Evolutionary conservation across 1,284 basidiomycete species (phyloP).

Genomic region (Termitomyces sp.): DNA sequence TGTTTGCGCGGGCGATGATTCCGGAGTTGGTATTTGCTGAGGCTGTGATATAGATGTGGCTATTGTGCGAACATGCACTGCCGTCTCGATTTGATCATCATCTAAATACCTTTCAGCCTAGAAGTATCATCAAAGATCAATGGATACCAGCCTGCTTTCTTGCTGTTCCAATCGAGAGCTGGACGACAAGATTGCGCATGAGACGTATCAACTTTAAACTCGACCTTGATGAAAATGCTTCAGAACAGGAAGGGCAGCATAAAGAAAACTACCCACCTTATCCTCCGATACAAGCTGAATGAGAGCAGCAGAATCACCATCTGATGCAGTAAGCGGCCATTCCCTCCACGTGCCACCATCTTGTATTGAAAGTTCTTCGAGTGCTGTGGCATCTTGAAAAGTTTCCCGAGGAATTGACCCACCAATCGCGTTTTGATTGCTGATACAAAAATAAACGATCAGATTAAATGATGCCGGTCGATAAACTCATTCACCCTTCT

Average conservation of each 20-base stretch:
- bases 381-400: slow-evolving; percentile 60
- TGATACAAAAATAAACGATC: slow-evolving; percentile 23
- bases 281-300: slow-evolving; percentile 68
- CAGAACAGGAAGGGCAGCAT: neutral
- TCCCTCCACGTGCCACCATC: slow-evolving; percentile 49
- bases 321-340: slow-evolving; percentile 67
- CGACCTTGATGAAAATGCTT: slow-evolving; percentile 40
- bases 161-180: slow-evolving; percentile 74
- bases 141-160: slow-evolving; percentile 62
- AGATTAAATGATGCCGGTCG: neutral
- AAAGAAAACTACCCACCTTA: slow-evolving; percentile 38
- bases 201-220: slow-evolving; percentile 64
- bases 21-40: slow-evolving; percentile 14
- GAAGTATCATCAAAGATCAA: neutral
- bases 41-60: slow-evolving; percentile 9
- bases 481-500: slow-evolving; percentile 38
- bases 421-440: slow-evolving; percentile 66
- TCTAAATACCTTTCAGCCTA: slow-evolving; percentile 37
- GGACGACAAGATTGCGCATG: slow-evolving; percentile 48
- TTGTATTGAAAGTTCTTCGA: slow-evolving; percentile 54
- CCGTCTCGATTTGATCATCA: slow-evolving; percentile 74
- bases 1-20: slow-evolving; percentile 17
- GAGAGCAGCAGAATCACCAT: slow-evolving; percentile 71
- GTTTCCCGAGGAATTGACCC: slow-evolving; percentile 59
- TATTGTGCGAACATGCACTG: slow-evolving; percentile 41